Evolutionary conservation across 1,284 basidiomycete genomes (phyloP), one percentile per base, ranked within the genome.

Genomic region (Bondarzewia mesenterica): DNA sequence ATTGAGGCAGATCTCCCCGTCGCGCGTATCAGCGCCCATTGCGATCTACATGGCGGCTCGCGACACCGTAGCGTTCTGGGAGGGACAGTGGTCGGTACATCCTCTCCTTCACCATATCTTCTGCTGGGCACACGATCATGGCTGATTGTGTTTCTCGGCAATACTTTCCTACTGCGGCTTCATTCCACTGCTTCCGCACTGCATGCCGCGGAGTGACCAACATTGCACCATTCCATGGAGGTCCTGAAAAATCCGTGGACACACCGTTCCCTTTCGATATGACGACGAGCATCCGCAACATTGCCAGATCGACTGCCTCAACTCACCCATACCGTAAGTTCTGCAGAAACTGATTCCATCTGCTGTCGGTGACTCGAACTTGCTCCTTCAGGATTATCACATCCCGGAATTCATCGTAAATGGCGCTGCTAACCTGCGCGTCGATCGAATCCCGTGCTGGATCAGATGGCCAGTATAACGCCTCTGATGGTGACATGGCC

Each of bases 191-290:
- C 2, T 44, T 35, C 5, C 62, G 46, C 0, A 70, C 63, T 1
- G 49, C 47, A 50, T 73, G 65, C 7, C 64, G 47, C 3, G 70
- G 64, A 0, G 70, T 73, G 0, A 73, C 56, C 0, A 72, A 54
- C 2, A 59, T 39, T 0, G 60, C 57, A 1, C 63, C 46, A 0
- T 47, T 36, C 69, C 70, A 44, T 5, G 43, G 43, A 6, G 5
- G 3, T 5, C 8, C 68, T 6, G 52, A 54, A 29, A 61, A 63
- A 44, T 62, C 53, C 0, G 52, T 50, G 3, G 22, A 8, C 0
- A 47, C 41, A 20, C 53, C 55, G 1, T 51, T 10, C 0, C 10
- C n/a, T 20, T 60, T 40, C 0, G 50, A 52, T 7, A 70, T 25
- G n/a, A n/a, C n/a, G 2, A 65, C 50, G 1, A 66, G 54, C 15